Evolutionary conservation across 345 rosid species (phyloP).

Genomic region (Populus pruinosa): DNA sequence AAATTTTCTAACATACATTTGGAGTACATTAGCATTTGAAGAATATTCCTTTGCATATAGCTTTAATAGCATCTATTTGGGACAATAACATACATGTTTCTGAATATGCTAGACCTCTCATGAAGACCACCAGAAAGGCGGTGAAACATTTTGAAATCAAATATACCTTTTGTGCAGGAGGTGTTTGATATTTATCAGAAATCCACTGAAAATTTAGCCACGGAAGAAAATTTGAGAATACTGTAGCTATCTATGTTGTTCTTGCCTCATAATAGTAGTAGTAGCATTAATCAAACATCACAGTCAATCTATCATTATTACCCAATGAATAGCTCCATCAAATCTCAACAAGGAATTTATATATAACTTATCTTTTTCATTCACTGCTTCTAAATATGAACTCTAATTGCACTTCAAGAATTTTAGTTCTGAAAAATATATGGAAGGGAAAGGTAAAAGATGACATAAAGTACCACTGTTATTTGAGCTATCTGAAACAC

Average conservation of each 20-base stretch:
- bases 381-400: not conserved
- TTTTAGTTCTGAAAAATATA: not conserved
- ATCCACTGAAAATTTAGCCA: not conserved
- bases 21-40: not conserved
- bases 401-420: not conserved
- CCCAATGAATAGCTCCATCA: not conserved
- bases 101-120: not conserved
- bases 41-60: not conserved
- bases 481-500: slow-evolving; percentile 14
- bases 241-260: too few species aligned
- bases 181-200: not conserved
- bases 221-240: not conserved
- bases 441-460: not conserved
- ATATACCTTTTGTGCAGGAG: not conserved
- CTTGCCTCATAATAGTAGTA: not conserved
- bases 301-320: not conserved
- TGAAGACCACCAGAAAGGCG: not conserved
- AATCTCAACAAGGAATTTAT: not conserved
- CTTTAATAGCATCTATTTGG: not conserved
- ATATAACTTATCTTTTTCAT: not conserved
- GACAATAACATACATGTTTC: not conserved
- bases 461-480: slow-evolving; percentile 31
- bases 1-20: not conserved
- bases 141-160: not conserved
- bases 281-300: too few species aligned